phyloP scores from a whole-genome alignment of 1,139 yeast genomes.

The Kodamaea suecica region DNA sequence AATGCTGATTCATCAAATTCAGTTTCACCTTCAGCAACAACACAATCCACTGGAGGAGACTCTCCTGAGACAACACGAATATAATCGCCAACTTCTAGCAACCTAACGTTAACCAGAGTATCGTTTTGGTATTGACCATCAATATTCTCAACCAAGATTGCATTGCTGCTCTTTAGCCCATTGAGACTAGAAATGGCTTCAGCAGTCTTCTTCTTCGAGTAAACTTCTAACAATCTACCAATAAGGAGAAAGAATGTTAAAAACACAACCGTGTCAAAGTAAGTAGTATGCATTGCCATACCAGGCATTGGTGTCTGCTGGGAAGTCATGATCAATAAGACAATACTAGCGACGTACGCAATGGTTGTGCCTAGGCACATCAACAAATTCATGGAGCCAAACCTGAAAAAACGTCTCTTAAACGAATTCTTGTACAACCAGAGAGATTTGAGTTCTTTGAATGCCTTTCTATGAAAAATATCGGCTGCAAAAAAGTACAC shows the following conservation, averaged over 20 bases:
- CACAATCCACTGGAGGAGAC: slow-evolving; percentile 71
- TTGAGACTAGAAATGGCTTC: slow-evolving; percentile 58
- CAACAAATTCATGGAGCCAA: slow-evolving; percentile 75
- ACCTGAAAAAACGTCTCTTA: slow-evolving; percentile 55
- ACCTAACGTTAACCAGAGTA: slow-evolving; percentile 42
- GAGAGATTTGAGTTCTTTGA: slow-evolving; percentile 53
- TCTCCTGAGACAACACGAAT: slow-evolving; percentile 63
- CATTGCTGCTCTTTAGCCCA: slow-evolving; percentile 48
- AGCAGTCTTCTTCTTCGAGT: slow-evolving; percentile 65
- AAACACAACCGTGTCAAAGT: slow-evolving; percentile 77
- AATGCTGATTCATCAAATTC: slow-evolving; percentile 75
- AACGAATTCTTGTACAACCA: slow-evolving; percentile 59
- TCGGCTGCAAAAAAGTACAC: slow-evolving; percentile 75
- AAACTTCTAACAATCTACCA: slow-evolving; percentile 66
- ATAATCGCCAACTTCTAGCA: slow-evolving; percentile 61
- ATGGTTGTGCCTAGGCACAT: slow-evolving; percentile 73
- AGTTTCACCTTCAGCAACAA: slow-evolving; percentile 53
- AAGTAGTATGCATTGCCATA: slow-evolving; percentile 56
- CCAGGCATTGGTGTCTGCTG: slow-evolving; percentile 3
- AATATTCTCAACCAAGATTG: slow-evolving; percentile 42
- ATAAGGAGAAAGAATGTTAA: slow-evolving; percentile 66
- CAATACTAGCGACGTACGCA: slow-evolving; percentile 68
- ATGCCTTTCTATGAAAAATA: slow-evolving; percentile 64
- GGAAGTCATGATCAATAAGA: slow-evolving; percentile 33
- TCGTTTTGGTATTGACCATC: slow-evolving; percentile 30